Evolutionary conservation across 495 filamentous ascomycete genomes (phyloP).

Genomic region (Trichocladium antarcticum): DNA sequence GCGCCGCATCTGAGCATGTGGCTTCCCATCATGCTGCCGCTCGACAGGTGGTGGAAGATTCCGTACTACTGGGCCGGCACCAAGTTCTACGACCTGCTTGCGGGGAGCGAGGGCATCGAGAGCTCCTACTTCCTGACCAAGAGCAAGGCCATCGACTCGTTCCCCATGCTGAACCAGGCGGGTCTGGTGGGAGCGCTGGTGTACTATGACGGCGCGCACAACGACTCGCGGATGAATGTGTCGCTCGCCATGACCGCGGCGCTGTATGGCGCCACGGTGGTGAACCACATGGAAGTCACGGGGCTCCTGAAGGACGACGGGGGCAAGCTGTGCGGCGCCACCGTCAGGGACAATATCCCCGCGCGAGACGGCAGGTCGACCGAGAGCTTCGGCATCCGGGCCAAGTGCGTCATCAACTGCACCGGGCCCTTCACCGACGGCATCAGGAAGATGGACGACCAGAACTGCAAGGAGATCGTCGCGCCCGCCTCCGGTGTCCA

Average conservation of each 20-base stretch:
- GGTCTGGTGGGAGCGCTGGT: conserved; percentile 83
- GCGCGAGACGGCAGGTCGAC: conserved; percentile 40
- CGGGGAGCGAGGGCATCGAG: conserved; percentile 92
- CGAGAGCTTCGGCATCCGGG: conserved; percentile 61
- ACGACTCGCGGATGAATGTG: conserved; percentile 97
- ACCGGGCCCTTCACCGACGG: conserved; percentile 93
- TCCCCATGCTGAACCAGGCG: conserved; percentile 91
- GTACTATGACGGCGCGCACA: conserved; percentile 97
- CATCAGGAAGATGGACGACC: conserved; percentile 80
- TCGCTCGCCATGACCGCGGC: conserved; percentile 93
- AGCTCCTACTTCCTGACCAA: conserved; percentile 92
- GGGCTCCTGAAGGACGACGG: conserved; percentile 66
- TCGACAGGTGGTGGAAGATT: conserved; percentile 93
- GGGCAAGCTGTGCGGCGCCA: conserved; percentile 72
- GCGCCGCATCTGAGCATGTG: conserved; percentile 90
- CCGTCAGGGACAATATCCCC: conserved; percentile 61
- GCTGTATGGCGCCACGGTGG: conserved; percentile 81
- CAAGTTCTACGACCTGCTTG: conserved; percentile 89
- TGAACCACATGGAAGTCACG: conserved; percentile 88
- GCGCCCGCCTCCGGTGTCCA: conserved; percentile 91
- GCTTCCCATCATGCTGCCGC: conserved; percentile 95
- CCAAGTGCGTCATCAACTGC: conserved; percentile 91
- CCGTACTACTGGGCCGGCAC: conserved; percentile 97
- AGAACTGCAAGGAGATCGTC: conserved; percentile 68
- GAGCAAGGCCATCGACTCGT: conserved; percentile 88